Base-by-base conservation (phyloP, 768 basidiomycete genomes). In the Rhodotorula paludigena region DNA sequence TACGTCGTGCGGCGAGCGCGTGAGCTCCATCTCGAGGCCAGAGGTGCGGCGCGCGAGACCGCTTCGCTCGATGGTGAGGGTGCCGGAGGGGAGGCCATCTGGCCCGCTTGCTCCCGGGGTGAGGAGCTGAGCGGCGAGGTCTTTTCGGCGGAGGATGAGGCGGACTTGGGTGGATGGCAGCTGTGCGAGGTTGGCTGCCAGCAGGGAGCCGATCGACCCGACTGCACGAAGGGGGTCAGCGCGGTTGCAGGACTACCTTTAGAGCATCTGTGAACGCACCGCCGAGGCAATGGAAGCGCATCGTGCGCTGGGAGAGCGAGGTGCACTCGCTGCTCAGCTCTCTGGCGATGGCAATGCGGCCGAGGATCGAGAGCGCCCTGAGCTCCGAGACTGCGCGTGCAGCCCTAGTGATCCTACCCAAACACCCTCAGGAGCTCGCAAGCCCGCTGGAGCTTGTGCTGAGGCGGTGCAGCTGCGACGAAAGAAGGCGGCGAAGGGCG, bases 191-290 rank as follows among this genome's bases (percentile, higher is more conserved):
- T 93, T 84, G 77, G 88, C 85, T 23, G 92, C 83, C 71, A 97
- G 70, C 65, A 97, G 85, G 36, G 85, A 85, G 61, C 93, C 93
- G 69, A 94, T 84, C 51, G 90, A 83, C 56, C 91, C 91, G 48
- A 91, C 78, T 73, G 92, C 91, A 80, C 89, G 87, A 76, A 88
- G 9, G 10, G 28, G 25, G 47, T 66, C 38, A 64, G 64, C 53
- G 7, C 12, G 33, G 15, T 38, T 45, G 39, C 1, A 1, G 16
- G 9, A 3, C 3, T 28, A 2, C 7, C 5, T 10, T 4, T 39
- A n/a, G 25, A 28, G n/a, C 14, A 12, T 12, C 10, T 10, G 25
- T 18, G 54, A 0, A 28, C 68, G 47, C 12, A 70, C 72, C 68
- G 5, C 68, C 68, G 3, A 73, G 44, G 39, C 60, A 48, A 39